Base-by-base conservation (phyloP, 176 grass and related monocot species). In the Carex littledalei region DNA sequence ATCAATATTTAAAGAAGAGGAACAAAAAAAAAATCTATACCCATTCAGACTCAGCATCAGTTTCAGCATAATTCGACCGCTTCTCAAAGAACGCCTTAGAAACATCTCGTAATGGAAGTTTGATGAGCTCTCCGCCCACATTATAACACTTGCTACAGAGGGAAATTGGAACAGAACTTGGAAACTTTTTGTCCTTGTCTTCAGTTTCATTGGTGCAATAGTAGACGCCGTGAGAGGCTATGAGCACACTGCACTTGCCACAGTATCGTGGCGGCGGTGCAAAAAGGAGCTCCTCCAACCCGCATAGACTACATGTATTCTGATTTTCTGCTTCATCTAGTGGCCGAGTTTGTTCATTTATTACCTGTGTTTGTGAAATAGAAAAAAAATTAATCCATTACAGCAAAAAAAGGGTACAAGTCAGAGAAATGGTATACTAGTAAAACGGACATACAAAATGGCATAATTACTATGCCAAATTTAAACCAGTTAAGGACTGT, bases 21-120 rank as follows among this genome's bases (percentile, higher is more conserved):
- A 56, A 87, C 47, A 31, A 84, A 14, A 85, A 82, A 75, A 82
- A 79, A 53, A 10, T 64, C 68, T 76, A 88, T 93, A 98, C 96
- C 91, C 93, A 95, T 90, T 98, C 96, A 45, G 92, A 14, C n/a
- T 94, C 95, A 53, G 95, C 95, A 90, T 98, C 95, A 84, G 91
- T 95, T 86, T 98, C 93, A 55, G 89, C 91, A 81, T 98, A 98
- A 86, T 77, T 92, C 20, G 56, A 78, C 83, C 67, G 88, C 83
- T 91, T 95, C 32, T 92, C 65, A 72, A 95, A 92, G 83, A 86
- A 90, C 14, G 67, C 50, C 82, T 93, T 98, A 64, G 82, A 64
- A 79, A 87, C 29, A 66, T 80, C 85, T 43, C 75, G 54, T 10
- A 32, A 18, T 62, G 47, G 69, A 80, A 87, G 74, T 63, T 90